A percentile compares a stretch with the other conserved stretches of the same genome.
phyloP scores from a whole-genome alignment of 495 filamentous ascomycete genomes.

The Neurospora sp. region DNA sequence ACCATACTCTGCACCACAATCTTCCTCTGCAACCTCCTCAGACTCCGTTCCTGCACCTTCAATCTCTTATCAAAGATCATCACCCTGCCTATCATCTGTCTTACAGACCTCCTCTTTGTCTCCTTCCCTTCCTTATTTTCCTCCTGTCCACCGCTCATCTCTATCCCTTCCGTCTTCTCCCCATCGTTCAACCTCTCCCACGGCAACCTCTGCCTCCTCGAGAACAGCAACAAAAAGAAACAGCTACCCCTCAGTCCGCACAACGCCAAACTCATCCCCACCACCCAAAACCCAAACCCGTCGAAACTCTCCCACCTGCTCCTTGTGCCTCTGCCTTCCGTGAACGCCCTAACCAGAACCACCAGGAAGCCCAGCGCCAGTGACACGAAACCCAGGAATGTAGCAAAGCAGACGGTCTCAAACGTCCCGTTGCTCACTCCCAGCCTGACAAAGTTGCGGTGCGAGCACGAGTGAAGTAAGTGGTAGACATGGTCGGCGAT shows the following conservation, averaged over 20 bases:
- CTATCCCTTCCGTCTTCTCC: not conserved
- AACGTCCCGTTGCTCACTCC: slow-evolving; percentile 35
- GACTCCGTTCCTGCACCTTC: slow-evolving; percentile 28
- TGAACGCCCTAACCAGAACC: slow-evolving; percentile 22
- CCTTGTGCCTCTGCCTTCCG: slow-evolving; percentile 20
- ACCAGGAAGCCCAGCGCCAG: slow-evolving; percentile 23
- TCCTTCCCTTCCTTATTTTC: not conserved
- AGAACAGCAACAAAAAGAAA: slow-evolving; percentile 34
- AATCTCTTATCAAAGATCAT: slow-evolving; percentile 36
- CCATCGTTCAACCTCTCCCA: slow-evolving; percentile 32
- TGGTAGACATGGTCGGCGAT: slow-evolving; percentile 34
- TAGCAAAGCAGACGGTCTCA: slow-evolving; percentile 33
- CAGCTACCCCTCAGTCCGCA: slow-evolving; percentile 28
- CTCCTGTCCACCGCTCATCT: not conserved
- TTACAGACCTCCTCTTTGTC: slow-evolving; percentile 8
- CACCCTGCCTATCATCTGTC: slow-evolving; percentile 7
- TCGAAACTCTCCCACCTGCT: slow-evolving; percentile 26
- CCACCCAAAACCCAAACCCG: slow-evolving; percentile 31
- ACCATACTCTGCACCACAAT: slow-evolving; percentile 31
- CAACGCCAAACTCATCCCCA: slow-evolving; percentile 27
- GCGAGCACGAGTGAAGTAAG: slow-evolving; percentile 39
- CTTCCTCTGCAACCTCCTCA: slow-evolving; percentile 28
- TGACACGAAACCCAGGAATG: slow-evolving; percentile 23
- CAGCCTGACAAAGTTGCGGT: slow-evolving; percentile 40
- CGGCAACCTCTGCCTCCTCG: slow-evolving; percentile 27